Conservation (phyloP, 306 rosid genomes). For the Medicago lupulina region DNA sequence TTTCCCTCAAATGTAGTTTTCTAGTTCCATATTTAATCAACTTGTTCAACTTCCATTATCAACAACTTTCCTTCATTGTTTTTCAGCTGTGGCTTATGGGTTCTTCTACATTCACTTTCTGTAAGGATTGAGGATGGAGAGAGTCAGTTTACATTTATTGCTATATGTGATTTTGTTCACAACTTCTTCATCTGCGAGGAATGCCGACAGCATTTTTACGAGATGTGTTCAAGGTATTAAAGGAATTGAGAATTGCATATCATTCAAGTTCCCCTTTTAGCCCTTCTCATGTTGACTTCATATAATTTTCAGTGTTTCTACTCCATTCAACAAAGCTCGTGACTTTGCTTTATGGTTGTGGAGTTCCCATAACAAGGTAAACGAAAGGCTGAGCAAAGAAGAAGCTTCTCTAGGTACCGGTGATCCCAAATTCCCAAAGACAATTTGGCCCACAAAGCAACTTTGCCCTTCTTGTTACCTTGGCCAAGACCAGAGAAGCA, state of each 20-base stretch:
- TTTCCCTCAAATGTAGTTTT: conserved; percentile 32
- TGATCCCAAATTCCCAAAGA: conserved; percentile 94
- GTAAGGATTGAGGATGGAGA: conserved; percentile 89
- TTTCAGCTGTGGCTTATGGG: conserved; percentile 96
- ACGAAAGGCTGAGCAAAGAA: conserved; percentile 75
- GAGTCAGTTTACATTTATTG: conserved; percentile 79
- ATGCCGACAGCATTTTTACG: conserved; percentile 87
- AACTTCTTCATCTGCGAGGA: conserved; percentile 97
- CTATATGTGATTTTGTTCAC: conserved; percentile 84
- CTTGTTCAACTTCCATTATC: conserved; percentile 12
- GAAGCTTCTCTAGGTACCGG: conserved; percentile 73
- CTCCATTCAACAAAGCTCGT: conserved; percentile 79
- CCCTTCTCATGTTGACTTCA: conserved; percentile 38
- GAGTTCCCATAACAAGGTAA: conserved; percentile 82
- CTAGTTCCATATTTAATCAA: conserved; percentile 28
- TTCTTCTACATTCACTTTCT: conserved; percentile 92
- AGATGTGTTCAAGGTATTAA: conserved; percentile 81
- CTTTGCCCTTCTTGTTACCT: conserved; percentile 75
- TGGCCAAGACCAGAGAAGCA: conserved; percentile 50
- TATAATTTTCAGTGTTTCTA: conserved; percentile 62
- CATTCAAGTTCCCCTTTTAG: conserved; percentile 26
- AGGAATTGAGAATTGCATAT: conserved; percentile 12
- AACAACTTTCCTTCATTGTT: conserved; percentile 7
- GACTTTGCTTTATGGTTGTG: conserved; percentile 92
- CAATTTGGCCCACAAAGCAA: conserved; percentile 87